phyloP scores from a whole-genome alignment of 768 basidiomycete species.

The Paxillus ammoniavirescens region DNA sequence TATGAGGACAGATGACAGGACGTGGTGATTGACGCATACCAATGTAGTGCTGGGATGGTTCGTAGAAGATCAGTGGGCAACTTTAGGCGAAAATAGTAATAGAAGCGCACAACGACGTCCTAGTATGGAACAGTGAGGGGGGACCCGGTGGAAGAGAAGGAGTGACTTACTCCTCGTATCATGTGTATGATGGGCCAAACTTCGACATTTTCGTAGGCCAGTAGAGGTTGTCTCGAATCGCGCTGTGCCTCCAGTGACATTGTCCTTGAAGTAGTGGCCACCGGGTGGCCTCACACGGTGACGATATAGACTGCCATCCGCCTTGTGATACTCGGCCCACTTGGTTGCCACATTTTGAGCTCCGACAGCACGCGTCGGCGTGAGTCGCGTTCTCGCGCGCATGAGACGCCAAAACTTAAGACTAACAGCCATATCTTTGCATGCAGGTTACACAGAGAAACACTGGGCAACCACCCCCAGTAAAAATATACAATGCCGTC shows the following conservation, averaged over 20 bases:
- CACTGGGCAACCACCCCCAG: slow-evolving; percentile 46
- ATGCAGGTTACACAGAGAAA: slow-evolving; percentile 30
- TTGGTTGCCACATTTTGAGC: slow-evolving; percentile 24
- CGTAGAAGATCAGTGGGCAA: slow-evolving; percentile 3
- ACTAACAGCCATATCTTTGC: slow-evolving; percentile 7
- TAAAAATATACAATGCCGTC: slow-evolving; percentile 92
- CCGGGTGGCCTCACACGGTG: no score
- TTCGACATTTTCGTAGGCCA: slow-evolving; percentile 51
- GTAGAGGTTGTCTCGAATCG: slow-evolving; percentile 38
- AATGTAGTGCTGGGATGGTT: slow-evolving; percentile 59
- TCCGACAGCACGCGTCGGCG: slow-evolving; percentile 33
- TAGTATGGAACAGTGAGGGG: slow-evolving; percentile 27
- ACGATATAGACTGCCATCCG: no score
- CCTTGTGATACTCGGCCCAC: no score
- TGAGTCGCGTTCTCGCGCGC: slow-evolving; percentile 30
- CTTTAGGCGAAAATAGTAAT: not conserved
- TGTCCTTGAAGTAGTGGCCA: not conserved
- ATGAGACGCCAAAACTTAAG: slow-evolving; percentile 7
- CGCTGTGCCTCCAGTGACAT: slow-evolving; percentile 16
- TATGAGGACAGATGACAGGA: not conserved
- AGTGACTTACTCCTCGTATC: slow-evolving; percentile 56
- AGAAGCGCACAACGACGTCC: slow-evolving; percentile 58
- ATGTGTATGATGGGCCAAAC: slow-evolving; percentile 84
- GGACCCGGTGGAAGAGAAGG: not conserved
- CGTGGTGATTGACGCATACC: slow-evolving; percentile 39